Percentiles rank a stretch among this genome's conserved stretches.
Evolutionary conservation across 176 grass and related monocot species (phyloP).

Genomic region (Juncus inflexus): DNA sequence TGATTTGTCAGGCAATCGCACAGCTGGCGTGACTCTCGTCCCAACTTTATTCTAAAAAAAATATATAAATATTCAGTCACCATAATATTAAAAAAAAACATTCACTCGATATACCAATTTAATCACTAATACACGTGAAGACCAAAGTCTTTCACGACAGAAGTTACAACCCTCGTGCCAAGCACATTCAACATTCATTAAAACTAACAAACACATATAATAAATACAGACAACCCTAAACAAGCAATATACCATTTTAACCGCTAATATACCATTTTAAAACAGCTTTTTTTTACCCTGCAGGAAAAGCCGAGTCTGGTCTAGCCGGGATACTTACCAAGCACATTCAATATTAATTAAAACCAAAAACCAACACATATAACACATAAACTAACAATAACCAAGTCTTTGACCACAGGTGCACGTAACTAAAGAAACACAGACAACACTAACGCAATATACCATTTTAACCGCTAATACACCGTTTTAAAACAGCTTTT

Average conservation of each 20-base stretch:
- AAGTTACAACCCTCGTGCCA: too few relatives aligned
- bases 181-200: too few relatives aligned
- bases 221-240: too few relatives aligned
- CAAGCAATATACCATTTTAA: too few relatives aligned
- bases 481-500: not conserved
- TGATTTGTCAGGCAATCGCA: conserved; percentile 73
- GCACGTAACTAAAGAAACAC: too few relatives aligned
- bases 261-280: not conserved
- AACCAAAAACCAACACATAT: too few relatives aligned
- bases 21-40: conserved; percentile 51
- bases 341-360: too few relatives aligned
- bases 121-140: not conserved
- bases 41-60: conserved; percentile 49
- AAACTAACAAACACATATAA: too few relatives aligned
- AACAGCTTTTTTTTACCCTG: conserved; percentile 43
- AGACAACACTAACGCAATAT: not conserved
- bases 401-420: too few relatives aligned
- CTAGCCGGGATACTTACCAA: conserved; percentile 76
- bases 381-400: not conserved
- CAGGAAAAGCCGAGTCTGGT: conserved; percentile 84
- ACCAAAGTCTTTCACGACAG: not conserved
- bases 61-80: conserved; percentile 4
- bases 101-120: too few relatives aligned
- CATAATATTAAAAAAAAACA: too few relatives aligned
- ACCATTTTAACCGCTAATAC: not conserved